These are phyloP conservation scores for Leccinum uliginosum DNA, from an alignment of 768 basidiomycete genomes.

Conservation along the genomic window DNA sequence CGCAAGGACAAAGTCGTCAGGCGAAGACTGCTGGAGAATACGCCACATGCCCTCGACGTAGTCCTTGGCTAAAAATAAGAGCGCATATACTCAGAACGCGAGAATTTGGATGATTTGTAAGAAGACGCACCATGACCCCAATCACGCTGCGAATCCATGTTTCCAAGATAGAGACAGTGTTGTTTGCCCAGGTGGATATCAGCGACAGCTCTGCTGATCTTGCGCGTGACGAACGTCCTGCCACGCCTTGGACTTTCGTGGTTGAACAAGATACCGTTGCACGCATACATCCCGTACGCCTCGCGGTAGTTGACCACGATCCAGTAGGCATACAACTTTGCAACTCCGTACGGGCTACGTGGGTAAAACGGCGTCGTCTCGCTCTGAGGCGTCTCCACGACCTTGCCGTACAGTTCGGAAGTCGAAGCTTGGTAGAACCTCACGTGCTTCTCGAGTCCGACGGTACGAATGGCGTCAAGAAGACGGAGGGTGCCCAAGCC, in stretches of 20 bases:
- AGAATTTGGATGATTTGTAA: not conserved
- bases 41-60: slow-evolving; percentile 98
- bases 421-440: slow-evolving; percentile 98
- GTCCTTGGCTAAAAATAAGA: slow-evolving; percentile 55
- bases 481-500: slow-evolving; percentile 92
- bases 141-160: slow-evolving; percentile 91
- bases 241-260: slow-evolving; percentile 96
- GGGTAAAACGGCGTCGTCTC: slow-evolving; percentile 98
- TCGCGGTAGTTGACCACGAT: slow-evolving; percentile 91
- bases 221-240: slow-evolving; percentile 93
- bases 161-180: slow-evolving; percentile 87
- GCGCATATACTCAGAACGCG: slow-evolving; percentile 5
- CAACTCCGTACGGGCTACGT: slow-evolving; percentile 94
- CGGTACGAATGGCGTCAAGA: slow-evolving; percentile 93
- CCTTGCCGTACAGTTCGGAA: slow-evolving; percentile 96
- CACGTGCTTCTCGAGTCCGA: slow-evolving; percentile 88
- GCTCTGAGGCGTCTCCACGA: slow-evolving; percentile 90
- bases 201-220: slow-evolving; percentile 88
- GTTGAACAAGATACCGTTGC: slow-evolving; percentile 97
- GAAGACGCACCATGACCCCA: slow-evolving; percentile 85
- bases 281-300: slow-evolving; percentile 94
- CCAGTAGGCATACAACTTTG: slow-evolving; percentile 91
- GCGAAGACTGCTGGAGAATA: slow-evolving; percentile 81
- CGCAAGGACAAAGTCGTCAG: slow-evolving; percentile 92
- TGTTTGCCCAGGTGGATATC: slow-evolving; percentile 91